Percentiles rank a stretch among this genome's conserved stretches.
phyloP scores from a whole-genome alignment of 176 grass and related monocot genomes.

The Oryza longistaminata region DNA sequence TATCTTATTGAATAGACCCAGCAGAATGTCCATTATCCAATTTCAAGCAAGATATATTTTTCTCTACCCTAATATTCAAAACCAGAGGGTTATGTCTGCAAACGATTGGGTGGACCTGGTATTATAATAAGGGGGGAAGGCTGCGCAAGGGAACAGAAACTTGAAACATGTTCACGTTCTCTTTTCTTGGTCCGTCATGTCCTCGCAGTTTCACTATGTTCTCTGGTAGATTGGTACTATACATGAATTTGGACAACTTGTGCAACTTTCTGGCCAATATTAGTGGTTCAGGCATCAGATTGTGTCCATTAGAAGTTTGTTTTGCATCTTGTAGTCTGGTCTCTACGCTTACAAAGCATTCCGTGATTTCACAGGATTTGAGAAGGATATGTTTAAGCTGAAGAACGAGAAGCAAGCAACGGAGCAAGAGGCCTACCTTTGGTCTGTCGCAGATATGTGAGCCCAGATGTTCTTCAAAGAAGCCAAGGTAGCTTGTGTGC shows the following conservation, averaged over 20 bases:
- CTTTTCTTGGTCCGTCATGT: not conserved
- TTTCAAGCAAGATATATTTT: constrained; percentile 6
- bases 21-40: constrained; percentile 2
- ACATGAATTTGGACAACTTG: not conserved
- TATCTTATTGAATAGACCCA: not conserved
- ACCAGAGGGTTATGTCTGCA: not conserved
- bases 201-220: not conserved
- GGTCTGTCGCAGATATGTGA: constrained; percentile 97
- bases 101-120: not conserved
- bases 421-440: constrained; percentile 85
- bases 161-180: not conserved
- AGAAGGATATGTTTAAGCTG: constrained; percentile 86
- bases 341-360: not conserved
- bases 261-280: not conserved
- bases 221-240: not conserved
- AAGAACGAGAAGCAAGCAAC: constrained; percentile 80
- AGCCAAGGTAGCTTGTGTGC: not conserved
- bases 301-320: not conserved
- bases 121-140: not conserved
- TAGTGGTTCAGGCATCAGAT: not conserved
- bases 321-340: not conserved
- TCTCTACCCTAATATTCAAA: not conserved
- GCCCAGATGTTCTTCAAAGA: not conserved
- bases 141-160: too few species aligned
- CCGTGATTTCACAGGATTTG: constrained; percentile 55